A percentile compares a stretch with the other conserved stretches of the same genome.
Conservation (phyloP, 805 yeast species). For the Cyberlindnera misumaiensis region DNA sequence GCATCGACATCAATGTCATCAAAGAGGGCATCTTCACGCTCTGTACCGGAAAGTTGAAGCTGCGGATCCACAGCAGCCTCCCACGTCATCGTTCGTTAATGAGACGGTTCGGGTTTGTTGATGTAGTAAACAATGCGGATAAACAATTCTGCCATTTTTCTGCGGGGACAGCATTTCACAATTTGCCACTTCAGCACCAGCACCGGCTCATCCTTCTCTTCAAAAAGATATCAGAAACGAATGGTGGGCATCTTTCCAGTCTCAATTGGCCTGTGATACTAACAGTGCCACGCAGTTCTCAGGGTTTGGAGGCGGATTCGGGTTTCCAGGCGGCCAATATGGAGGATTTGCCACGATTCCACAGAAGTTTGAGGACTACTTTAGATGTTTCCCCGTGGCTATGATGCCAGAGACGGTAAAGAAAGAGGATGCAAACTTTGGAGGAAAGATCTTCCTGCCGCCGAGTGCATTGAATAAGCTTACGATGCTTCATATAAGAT, state of each 20-base stretch:
- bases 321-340: conserved; percentile 8
- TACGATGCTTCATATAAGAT: conserved; percentile 84
- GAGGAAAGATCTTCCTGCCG: conserved; percentile 94
- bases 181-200: not conserved
- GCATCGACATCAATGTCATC: conserved; percentile 29
- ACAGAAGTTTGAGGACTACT: conserved; percentile 72
- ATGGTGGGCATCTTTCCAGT: too few relatives aligned
- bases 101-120: too few relatives aligned
- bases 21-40: conserved; percentile 6
- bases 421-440: conserved; percentile 77
- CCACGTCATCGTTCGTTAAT: conserved; percentile 1
- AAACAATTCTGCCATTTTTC: too few relatives aligned
- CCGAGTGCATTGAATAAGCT: conserved; percentile 85
- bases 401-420: conserved; percentile 72
- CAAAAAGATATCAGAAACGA: too few relatives aligned
- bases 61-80: conserved; percentile 11
- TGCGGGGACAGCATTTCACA: too few relatives aligned
- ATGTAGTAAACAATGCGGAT: not conserved
- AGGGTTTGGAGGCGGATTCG: conserved; percentile 26
- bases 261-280: not conserved
- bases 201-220: too few relatives aligned
- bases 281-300: conserved; percentile 25
- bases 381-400: conserved; percentile 85
- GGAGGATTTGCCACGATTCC: conserved; percentile 26
- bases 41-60: not conserved